Conservation (phyloP, 2,329 filamentous ascomycete genomes). For the Beauveria asiatica region DNA sequence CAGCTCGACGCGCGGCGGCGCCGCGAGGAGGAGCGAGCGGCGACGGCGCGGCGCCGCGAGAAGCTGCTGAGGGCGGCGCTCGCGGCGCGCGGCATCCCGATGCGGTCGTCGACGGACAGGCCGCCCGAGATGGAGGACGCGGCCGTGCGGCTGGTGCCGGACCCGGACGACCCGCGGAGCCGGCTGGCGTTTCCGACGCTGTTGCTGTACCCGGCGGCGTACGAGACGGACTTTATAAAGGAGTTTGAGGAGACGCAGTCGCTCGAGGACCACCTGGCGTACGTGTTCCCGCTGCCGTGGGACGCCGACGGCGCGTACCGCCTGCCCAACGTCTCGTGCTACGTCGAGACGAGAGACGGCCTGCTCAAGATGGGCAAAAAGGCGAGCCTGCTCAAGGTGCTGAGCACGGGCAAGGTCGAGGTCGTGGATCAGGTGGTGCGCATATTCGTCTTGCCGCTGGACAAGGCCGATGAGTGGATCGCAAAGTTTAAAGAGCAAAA, state of each 20-base stretch:
- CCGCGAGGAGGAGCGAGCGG: constrained; percentile 46
- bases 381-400: constrained; percentile 63
- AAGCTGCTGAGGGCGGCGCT: constrained; percentile 58
- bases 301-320: constrained; percentile 62
- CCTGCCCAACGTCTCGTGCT: constrained; percentile 65
- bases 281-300: constrained; percentile 87
- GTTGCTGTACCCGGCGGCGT: constrained; percentile 73
- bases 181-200: constrained; percentile 69
- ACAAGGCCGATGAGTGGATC: constrained; percentile 65
- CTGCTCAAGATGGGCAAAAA: constrained; percentile 88
- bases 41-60: constrained; percentile 46
- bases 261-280: constrained; percentile 68
- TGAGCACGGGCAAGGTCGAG: constrained; percentile 71
- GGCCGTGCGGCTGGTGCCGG: constrained; percentile 56
- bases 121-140: constrained; percentile 88
- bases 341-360: constrained; percentile 72
- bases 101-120: constrained; percentile 54
- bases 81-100: constrained; percentile 59
- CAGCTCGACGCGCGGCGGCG: constrained; percentile 46
- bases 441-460: constrained; percentile 73
- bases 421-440: constrained; percentile 78
- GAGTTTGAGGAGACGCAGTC: constrained; percentile 69
- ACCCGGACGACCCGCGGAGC: constrained; percentile 65
- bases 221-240: constrained; percentile 87
- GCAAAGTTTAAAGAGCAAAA: constrained; percentile 75